Evolutionary conservation across 257 asterid species (phyloP), one percentile per base, ranked within the genome.

Genomic region (Petrea volubilis): DNA sequence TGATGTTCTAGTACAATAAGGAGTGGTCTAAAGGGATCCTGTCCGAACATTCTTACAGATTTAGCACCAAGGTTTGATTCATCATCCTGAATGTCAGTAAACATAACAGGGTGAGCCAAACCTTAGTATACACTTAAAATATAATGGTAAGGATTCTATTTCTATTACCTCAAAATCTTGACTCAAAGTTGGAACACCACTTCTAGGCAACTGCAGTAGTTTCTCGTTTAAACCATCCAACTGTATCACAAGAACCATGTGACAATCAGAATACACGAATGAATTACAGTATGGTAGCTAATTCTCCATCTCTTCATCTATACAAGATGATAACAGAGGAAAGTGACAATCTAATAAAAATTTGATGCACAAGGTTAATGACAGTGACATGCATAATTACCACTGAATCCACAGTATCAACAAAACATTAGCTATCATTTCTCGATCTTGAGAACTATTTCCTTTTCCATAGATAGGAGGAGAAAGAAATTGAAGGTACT

Each of bases 161-260:
- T 55, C 74, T 24, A 25, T 59, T 70, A 77, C 84, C 83, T 81
- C 76, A 71, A 70, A 64, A 67, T 71, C 74, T 56, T 43, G 58
- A 61, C 57, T 36, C 40, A 63, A 60, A 71, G 53, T 59, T 47
- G 81, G 69, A 75, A 29, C 70, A 27, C 67, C 81, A 74, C 68
- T 57, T 21, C 71, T 46, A 43, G 91, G 80, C 68, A 82, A 65
- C 66, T 77, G 79, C 59, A 90, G 75, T 60, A 87, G 78, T 64
- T 80, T 72, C 88, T 95, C 99, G 67, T 95, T 95, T 40, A 90
- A 78, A 71, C 79, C 88, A 74, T 95, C 99, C 88, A 95, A 79
- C 99, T 95, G 89, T 52, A 70, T 64, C 67, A 68, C 60, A 70
- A 72, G 55, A 83, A 75, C 38, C 59, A 67, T 14, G 74, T 52